phyloP scores from a whole-genome alignment of 441 rosid genomes.

The Metrosideros polymorpha region DNA sequence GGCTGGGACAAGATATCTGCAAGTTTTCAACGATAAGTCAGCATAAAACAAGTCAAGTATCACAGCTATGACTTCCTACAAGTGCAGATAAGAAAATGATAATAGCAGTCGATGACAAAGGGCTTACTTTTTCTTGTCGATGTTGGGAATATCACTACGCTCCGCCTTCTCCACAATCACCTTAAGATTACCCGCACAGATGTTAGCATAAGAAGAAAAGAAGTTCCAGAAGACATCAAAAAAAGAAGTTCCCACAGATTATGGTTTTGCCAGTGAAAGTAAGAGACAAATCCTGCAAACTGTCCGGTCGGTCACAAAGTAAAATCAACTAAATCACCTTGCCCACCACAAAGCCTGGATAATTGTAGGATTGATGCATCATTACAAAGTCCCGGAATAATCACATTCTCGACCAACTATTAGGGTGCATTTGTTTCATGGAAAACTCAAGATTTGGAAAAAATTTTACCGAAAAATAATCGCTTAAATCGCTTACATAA shows the following conservation, averaged over 20 bases:
- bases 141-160: not conserved
- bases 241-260: not conserved
- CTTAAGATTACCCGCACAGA: not conserved
- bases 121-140: not conserved
- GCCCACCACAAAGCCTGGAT: not conserved
- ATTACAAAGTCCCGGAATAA: not conserved
- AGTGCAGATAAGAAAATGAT: not conserved
- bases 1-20: conserved; percentile 3
- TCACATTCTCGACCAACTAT: not conserved
- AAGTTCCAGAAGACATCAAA: not conserved
- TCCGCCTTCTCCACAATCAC: not conserved
- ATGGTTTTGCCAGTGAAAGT: not conserved
- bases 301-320: not conserved
- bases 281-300: not conserved
- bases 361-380: not conserved
- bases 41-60: not conserved
- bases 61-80: not conserved
- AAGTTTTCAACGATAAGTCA: not conserved
- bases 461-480: too few species aligned
- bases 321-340: not conserved
- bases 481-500: too few species aligned
- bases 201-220: not conserved
- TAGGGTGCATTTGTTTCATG: too few species aligned
- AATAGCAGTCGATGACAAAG: not conserved
- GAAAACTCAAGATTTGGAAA: too few species aligned